Evolutionary conservation across 352 stramenopile species (phyloP).

Genomic region (Aphanomyces invadans): DNA sequence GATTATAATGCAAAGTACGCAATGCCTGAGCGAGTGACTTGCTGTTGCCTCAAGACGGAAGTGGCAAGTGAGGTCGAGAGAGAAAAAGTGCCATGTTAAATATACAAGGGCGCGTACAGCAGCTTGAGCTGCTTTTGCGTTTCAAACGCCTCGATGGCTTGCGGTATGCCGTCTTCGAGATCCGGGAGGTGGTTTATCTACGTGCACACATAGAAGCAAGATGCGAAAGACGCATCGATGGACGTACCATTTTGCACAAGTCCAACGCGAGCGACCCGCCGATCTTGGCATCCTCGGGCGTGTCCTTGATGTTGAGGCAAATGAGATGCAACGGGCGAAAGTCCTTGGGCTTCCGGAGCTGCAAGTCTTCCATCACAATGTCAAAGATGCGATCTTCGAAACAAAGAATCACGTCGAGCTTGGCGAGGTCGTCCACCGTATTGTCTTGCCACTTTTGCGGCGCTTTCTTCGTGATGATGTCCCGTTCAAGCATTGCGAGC

Average conservation of each 20-base stretch:
- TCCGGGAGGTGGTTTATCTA: constrained; percentile 24
- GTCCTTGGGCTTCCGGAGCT: constrained; percentile 28
- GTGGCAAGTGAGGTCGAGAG: too few relatives aligned
- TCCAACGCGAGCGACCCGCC: constrained; percentile 44
- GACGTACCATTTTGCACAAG: constrained; percentile 39
- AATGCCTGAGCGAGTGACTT: too few relatives aligned
- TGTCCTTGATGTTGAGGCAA: constrained; percentile 72
- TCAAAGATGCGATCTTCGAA: constrained; percentile 79
- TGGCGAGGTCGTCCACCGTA: constrained; percentile 44
- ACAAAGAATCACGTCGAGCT: constrained; percentile 69
- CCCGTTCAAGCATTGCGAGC: constrained; percentile 56
- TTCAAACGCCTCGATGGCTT: constrained; percentile 24
- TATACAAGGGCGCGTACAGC: constrained; percentile 25
- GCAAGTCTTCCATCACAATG: constrained; percentile 49
- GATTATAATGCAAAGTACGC: neutral
- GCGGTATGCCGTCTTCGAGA: constrained; percentile 17
- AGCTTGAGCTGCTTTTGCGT: constrained; percentile 12
- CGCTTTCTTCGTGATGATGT: constrained; percentile 57
- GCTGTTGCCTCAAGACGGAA: too few relatives aligned
- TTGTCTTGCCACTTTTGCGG: constrained; percentile 75
- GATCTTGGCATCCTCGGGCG: constrained; percentile 45
- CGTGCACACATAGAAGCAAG: neutral
- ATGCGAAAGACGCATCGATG: constrained; percentile 4
- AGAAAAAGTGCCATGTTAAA: constrained; percentile 21
- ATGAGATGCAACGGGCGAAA: constrained; percentile 56